Evolutionary conservation across 768 basidiomycete genomes (phyloP).

Genomic region (Tylopilus cervinicoccineus): DNA sequence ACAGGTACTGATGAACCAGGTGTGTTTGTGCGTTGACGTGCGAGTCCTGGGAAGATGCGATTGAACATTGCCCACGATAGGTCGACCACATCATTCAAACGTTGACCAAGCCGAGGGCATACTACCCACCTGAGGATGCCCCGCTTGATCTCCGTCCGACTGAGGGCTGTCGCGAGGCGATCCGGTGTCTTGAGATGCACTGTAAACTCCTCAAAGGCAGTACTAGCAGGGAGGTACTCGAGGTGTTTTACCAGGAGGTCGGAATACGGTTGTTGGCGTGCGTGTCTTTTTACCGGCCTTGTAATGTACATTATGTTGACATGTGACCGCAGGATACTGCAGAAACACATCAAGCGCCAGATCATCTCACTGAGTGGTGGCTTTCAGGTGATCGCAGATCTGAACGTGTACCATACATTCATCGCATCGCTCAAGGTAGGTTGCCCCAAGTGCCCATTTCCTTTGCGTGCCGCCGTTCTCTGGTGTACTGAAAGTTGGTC

Average conservation of each 20-base stretch:
- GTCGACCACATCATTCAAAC: conserved; percentile 91
- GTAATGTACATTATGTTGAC: not conserved
- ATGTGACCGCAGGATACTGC: conserved; percentile 58
- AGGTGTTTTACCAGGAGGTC: conserved; percentile 98
- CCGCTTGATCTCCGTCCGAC: conserved; percentile 84
- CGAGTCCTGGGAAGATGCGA: not conserved
- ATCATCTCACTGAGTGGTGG: conserved; percentile 94
- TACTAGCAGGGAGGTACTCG: conserved; percentile 92
- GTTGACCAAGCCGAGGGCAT: conserved; percentile 79
- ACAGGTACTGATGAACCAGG: conserved; percentile 93
- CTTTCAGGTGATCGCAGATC: conserved; percentile 92
- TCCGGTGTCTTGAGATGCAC: conserved; percentile 85
- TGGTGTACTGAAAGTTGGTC: not conserved
- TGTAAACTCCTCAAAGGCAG: conserved; percentile 89
- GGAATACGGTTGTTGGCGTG: conserved; percentile 85
- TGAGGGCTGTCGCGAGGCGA: conserved; percentile 83
- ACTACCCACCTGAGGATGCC: conserved; percentile 81
- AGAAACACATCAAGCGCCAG: conserved; percentile 95
- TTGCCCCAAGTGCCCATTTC: not conserved
- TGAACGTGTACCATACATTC: conserved; percentile 92
- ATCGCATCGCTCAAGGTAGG: conserved; percentile 78
- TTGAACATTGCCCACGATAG: conserved; percentile 34
- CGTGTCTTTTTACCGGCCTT: conserved; percentile 23
- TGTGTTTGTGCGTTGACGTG: conserved; percentile 21
- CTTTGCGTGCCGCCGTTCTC: not conserved